Conservation (phyloP, 208 protist species). For the Polymyxa betae region DNA sequence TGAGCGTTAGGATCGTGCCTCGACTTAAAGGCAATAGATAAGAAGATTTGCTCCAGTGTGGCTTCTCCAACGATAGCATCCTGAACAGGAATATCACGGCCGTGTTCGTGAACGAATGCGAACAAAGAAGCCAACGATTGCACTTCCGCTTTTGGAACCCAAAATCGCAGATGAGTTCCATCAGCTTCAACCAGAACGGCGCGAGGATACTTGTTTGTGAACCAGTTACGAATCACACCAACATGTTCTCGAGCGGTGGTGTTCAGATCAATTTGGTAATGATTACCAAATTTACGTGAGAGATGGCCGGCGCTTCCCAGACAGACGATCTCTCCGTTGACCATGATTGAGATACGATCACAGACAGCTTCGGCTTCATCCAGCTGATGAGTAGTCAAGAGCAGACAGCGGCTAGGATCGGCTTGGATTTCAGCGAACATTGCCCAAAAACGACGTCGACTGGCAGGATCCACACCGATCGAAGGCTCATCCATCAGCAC, state of each 20-base stretch:
- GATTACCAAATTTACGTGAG: slow-evolving; percentile 59
- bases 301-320: slow-evolving; percentile 82
- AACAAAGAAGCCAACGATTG: background rate
- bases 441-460: slow-evolving; percentile 69
- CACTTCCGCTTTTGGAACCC: background rate
- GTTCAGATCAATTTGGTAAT: background rate
- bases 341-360: slow-evolving; percentile 72
- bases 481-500: slow-evolving; percentile 82
- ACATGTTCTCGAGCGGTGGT: background rate
- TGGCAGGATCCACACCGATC: slow-evolving; percentile 64
- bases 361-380: slow-evolving; percentile 71
- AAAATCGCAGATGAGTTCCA: background rate
- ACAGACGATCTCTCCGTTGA: slow-evolving; percentile 81
- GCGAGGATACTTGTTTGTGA: background rate
- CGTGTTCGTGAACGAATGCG: background rate
- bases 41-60: slow-evolving; percentile 45
- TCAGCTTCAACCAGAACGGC: background rate
- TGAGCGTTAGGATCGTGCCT: too few species aligned
- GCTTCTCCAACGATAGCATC: background rate
- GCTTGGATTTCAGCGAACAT: slow-evolving; percentile 52
- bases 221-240: background rate
- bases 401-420: slow-evolving; percentile 50
- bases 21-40: slow-evolving; percentile 50
- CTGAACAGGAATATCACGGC: background rate
- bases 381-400: slow-evolving; percentile 70